A percentile compares a stretch with the other conserved stretches of the same genome.
These are phyloP conservation scores for Trichoderma breve DNA, from an alignment of 2,329 filamentous ascomycete species.

Conservation along the genomic window DNA sequence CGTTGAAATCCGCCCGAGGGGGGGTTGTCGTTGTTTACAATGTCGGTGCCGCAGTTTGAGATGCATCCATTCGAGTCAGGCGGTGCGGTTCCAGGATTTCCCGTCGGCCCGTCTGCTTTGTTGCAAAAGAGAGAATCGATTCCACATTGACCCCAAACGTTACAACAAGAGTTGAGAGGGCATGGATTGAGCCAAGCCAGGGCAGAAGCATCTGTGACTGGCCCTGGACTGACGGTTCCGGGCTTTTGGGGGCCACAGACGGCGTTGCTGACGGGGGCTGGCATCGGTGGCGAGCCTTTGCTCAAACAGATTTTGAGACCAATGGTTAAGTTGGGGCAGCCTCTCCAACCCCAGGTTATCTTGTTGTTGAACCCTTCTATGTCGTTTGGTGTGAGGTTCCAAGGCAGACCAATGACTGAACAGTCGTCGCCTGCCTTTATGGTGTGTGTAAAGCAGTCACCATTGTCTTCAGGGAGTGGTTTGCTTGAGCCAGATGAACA, in stretches of 20 bases:
- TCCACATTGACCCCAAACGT: slow-evolving; percentile 44
- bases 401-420: slow-evolving; percentile 28
- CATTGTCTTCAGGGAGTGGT: slow-evolving; percentile 36
- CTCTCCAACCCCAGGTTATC: slow-evolving; percentile 29
- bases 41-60: slow-evolving; percentile 29
- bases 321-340: slow-evolving; percentile 21
- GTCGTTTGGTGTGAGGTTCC: slow-evolving; percentile 20
- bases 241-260: slow-evolving; percentile 27
- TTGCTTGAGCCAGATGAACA: slow-evolving; percentile 35
- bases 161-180: slow-evolving; percentile 31
- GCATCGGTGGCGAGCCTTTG: slow-evolving; percentile 26
- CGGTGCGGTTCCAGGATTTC: slow-evolving; percentile 11
- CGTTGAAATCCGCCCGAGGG: slow-evolving; percentile 16
- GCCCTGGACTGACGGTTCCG: slow-evolving; percentile 24
- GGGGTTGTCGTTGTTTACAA: slow-evolving; percentile 16
- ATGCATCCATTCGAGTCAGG: slow-evolving; percentile 13
- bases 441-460: slow-evolving; percentile 35
- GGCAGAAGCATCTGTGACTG: slow-evolving; percentile 16
- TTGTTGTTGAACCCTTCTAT: slow-evolving; percentile 27
- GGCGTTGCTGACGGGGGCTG: slow-evolving; percentile 23
- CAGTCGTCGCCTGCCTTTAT: slow-evolving; percentile 36
- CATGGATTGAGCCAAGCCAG: slow-evolving; percentile 31
- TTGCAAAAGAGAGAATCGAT: slow-evolving; percentile 39
- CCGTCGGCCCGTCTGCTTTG: background rate
- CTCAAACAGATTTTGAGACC: slow-evolving; percentile 26